These are phyloP conservation scores for Abortiporus biennis DNA, from an alignment of 1,284 basidiomycete species.

Conservation along the genomic window DNA sequence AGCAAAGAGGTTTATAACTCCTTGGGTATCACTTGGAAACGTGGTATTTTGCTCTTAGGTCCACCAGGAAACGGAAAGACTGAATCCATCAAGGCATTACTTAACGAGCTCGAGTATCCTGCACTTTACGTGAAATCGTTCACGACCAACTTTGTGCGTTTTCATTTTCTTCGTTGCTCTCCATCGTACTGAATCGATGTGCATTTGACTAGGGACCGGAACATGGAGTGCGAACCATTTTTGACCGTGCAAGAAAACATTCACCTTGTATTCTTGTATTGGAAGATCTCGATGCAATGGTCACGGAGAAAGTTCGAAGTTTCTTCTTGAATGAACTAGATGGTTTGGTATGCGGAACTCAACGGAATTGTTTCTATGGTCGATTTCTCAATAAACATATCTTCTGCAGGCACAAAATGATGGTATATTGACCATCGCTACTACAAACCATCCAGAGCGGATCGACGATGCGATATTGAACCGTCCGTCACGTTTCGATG, in stretches of 20 bases:
- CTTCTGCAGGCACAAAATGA: slow-evolving; percentile 15
- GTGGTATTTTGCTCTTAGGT: slow-evolving; percentile 23
- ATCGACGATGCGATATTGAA: slow-evolving; percentile 40
- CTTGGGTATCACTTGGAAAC: slow-evolving; percentile 38
- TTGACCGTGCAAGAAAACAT: slow-evolving; percentile 25
- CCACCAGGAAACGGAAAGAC: slow-evolving; percentile 28
- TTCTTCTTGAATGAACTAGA: slow-evolving; percentile 44
- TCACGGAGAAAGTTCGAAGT: slow-evolving; percentile 30
- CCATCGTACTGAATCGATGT: neutral
- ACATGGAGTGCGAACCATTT: slow-evolving; percentile 24
- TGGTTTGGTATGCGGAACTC: slow-evolving; percentile 24
- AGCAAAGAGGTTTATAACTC: slow-evolving; percentile 32
- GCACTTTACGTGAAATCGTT: slow-evolving; percentile 39
- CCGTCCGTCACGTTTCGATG: slow-evolving; percentile 41
- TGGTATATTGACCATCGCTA: slow-evolving; percentile 31
- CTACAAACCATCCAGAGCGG: slow-evolving; percentile 42
- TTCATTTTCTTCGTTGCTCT: neutral
- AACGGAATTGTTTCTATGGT: neutral
- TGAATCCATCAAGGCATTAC: slow-evolving; percentile 22
- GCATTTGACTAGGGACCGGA: slow-evolving; percentile 22
- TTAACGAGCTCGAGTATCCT: slow-evolving; percentile 20
- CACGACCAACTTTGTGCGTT: slow-evolving; percentile 13
- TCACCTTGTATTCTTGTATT: slow-evolving; percentile 39
- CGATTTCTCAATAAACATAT: neutral
- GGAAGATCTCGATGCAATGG: slow-evolving; percentile 39